Percentiles rank a stretch among this genome's conserved stretches.
phyloP scores from a whole-genome alignment of 2,329 filamentous ascomycete genomes.

The Pseudogymnoascus sp. region DNA sequence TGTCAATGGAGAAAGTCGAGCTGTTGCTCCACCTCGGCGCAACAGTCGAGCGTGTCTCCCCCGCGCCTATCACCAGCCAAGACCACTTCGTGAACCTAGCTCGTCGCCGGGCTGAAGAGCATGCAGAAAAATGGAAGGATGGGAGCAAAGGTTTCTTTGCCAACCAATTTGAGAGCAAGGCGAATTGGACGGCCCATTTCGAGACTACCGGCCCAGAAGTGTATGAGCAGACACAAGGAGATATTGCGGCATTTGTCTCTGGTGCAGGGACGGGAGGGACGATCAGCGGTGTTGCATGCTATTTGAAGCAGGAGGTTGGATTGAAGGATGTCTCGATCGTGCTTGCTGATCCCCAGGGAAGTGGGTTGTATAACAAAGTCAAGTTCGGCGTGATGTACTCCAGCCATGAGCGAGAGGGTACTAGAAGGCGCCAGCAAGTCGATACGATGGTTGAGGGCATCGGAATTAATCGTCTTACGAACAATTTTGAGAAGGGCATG shows the following conservation, averaged over 20 bases:
- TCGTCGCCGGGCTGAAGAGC: constrained; percentile 64
- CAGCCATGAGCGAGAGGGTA: constrained; percentile 80
- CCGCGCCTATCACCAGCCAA: constrained; percentile 88
- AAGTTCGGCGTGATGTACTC: constrained; percentile 96
- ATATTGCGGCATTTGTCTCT: constrained; percentile 79
- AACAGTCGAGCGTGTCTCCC: constrained; percentile 81
- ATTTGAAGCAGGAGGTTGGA: constrained; percentile 59
- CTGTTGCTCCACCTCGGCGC: constrained; percentile 85
- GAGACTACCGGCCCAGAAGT: constrained; percentile 85
- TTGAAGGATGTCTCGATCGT: constrained; percentile 49
- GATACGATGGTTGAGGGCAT: constrained; percentile 96
- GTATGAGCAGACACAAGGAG: constrained; percentile 64
- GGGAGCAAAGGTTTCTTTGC: constrained; percentile 82
- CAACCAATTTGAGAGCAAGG: constrained; percentile 88
- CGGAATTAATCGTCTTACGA: constrained; percentile 88
- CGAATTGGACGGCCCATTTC: constrained; percentile 83
- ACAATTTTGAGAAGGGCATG: constrained; percentile 82
- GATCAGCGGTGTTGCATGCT: constrained; percentile 76
- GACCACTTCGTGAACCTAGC: constrained; percentile 94
- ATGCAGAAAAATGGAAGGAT: constrained; percentile 51
- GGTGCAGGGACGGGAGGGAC: constrained; percentile 94
- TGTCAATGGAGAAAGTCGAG: constrained; percentile 80
- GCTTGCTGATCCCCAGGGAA: constrained; percentile 89
- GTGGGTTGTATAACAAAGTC: constrained; percentile 85
- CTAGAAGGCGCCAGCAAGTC: constrained; percentile 79